Base-by-base conservation (phyloP, 495 filamentous ascomycete genomes). In the Aspergillus cristatus region DNA sequence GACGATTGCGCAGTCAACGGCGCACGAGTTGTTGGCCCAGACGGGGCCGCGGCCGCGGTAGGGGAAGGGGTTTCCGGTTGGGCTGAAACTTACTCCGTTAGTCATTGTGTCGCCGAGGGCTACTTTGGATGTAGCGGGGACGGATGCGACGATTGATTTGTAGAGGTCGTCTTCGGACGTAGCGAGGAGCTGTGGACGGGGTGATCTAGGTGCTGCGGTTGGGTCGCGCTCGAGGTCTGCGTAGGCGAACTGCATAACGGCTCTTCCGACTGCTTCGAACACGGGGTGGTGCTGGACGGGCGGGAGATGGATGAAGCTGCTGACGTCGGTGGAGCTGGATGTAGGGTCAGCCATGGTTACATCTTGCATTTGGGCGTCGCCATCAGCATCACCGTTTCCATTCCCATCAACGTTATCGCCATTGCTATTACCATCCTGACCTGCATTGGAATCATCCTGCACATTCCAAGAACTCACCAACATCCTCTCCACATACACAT, bases 41-140 rank as follows among this genome's bases (percentile, higher is more conserved):
- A 57, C 35, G 6, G 62, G 60, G 0, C 57, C 60, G 13, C 55
- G 50, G 1, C 63, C 64, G 13, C 56, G 49, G 37, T 58, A 53
- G 11, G 41, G 44, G 13, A 34, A 55, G 6, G 13, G 1, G 8
- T 36, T 20, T n/a, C 52, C 57, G 6, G 47, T 32, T 1, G 46
- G 42, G 28, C 45, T 39, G 16, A 57, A 44, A 16, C 13, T 22
- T 17, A 45, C 26, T 12, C 26, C 15, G n/a, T 34, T 12, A 8
- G 14, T 32, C 6, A 43, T 2, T 1, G 28, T 34, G 13, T 38
- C 14, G 1, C 37, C 32, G 11, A 66, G 29, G 1, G 15, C 45
- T 22, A 60, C 43, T 6, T 45, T 33, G 1, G 42, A 31, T 14
- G 37, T 39, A 12, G 48, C 46, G 1, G 41, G 25, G 31, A 38